Conservation (phyloP, 768 basidiomycete genomes). For the Candolleomyces eurysporus region DNA sequence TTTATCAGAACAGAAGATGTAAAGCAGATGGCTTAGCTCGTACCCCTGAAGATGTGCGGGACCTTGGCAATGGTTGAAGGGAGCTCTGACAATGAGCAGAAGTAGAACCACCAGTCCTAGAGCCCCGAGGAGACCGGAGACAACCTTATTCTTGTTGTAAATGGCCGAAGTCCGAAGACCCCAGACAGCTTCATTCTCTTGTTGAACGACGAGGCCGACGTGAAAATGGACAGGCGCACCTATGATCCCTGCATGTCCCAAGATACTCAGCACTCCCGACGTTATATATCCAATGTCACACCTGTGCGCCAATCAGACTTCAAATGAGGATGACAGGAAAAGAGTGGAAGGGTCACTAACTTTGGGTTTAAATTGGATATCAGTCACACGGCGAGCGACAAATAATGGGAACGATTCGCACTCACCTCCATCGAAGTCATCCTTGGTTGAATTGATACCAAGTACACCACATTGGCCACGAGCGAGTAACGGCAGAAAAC, state of each 20-base stretch:
- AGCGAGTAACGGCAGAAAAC: too few species aligned
- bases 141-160: background rate
- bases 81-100: background rate
- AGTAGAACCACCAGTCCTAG: background rate
- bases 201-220: background rate
- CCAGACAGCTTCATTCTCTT: slow-evolving; percentile 2
- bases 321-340: too few species aligned
- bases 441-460: too few species aligned
- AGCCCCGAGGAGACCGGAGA: background rate
- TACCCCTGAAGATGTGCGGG: background rate
- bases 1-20: too few species aligned
- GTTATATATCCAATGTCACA: too few species aligned
- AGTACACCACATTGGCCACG: too few species aligned
- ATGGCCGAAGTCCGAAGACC: slow-evolving; percentile 6
- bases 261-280: slow-evolving; percentile 2
- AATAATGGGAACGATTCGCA: too few species aligned
- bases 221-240: background rate
- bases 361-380: too few species aligned
- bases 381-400: too few species aligned
- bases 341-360: too few species aligned
- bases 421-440: too few species aligned
- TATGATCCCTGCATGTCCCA: slow-evolving; percentile 6
- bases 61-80: background rate
- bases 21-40: background rate
- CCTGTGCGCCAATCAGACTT: too few species aligned